Evolutionary conservation across 352 stramenopile species (phyloP).

Genomic region (Pythium coloratum): DNA sequence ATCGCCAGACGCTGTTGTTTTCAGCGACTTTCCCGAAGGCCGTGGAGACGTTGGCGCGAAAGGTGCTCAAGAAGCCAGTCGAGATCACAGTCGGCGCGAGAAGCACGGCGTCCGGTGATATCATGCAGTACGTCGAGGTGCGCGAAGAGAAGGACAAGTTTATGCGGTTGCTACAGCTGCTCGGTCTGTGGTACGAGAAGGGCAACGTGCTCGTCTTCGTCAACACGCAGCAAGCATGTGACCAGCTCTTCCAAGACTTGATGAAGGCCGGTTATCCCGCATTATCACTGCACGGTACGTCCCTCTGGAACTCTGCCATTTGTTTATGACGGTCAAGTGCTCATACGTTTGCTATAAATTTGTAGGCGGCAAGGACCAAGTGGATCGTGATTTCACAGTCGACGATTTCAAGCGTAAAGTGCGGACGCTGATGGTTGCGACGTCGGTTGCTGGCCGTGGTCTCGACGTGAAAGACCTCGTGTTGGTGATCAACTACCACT

Average conservation of each 20-base stretch:
- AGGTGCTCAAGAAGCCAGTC: conserved; percentile 93
- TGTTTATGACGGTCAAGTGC: conserved; percentile 1
- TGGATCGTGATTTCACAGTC: conserved; percentile 99
- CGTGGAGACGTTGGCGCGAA: conserved; percentile 89
- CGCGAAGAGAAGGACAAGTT: conserved; percentile 99
- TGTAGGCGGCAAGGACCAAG: conserved; percentile 97
- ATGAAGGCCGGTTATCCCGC: conserved; percentile 95
- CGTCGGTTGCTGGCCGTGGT: conserved; percentile 95
- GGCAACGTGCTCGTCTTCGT: conserved; percentile 99
- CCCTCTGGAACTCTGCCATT: background rate
- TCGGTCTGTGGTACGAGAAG: conserved; percentile 96
- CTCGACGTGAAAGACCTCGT: conserved; percentile 98
- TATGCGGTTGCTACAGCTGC: conserved; percentile 95
- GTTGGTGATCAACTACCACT: conserved; percentile 99
- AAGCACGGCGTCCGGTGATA: conserved; percentile 95
- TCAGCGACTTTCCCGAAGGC: conserved; percentile 97
- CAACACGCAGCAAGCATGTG: conserved; percentile 97
- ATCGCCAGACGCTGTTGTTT: conserved; percentile 95
- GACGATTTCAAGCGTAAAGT: conserved; percentile 98
- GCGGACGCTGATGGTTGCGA: conserved; percentile 93
- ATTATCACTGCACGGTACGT: conserved; percentile 94
- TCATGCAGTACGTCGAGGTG: conserved; percentile 98
- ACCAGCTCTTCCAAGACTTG: conserved; percentile 97
- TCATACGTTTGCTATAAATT: conserved; percentile 18
- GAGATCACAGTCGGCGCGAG: conserved; percentile 97